A percentile compares a stretch with the other conserved stretches of the same genome.
Evolutionary conservation across 139 green algal species (phyloP).

Genomic region (Picochlorum sp.): DNA sequence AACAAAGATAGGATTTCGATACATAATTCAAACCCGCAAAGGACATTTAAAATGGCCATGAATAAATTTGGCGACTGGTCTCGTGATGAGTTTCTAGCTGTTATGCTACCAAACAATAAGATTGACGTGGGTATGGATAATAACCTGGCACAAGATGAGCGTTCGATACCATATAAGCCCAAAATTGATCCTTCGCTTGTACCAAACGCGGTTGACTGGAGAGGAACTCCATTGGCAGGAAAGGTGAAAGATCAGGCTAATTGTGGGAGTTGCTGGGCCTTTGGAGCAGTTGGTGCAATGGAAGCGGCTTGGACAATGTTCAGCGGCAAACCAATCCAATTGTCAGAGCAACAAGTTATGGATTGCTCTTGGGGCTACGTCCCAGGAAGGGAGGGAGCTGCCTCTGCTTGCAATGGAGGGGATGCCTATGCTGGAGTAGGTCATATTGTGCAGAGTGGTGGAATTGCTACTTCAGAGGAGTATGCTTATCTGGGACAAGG

Average conservation of each 20-base stretch:
- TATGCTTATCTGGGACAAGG: slow-evolving; percentile 34
- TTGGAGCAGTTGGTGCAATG: slow-evolving; percentile 40
- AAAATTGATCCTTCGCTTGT: slow-evolving; percentile 5
- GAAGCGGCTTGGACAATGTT: slow-evolving; percentile 47
- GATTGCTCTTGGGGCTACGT: slow-evolving; percentile 47
- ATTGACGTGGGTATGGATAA: background rate
- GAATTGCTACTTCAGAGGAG: slow-evolving; percentile 11
- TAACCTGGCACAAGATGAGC: background rate
- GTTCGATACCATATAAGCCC: slow-evolving; percentile 19
- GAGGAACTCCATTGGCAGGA: slow-evolving; percentile 36
- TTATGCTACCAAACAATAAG: slow-evolving; percentile 26
- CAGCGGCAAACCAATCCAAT: slow-evolving; percentile 36
- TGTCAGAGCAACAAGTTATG: slow-evolving; percentile 67
- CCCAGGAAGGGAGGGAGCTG: slow-evolving; percentile 11
- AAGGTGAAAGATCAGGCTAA: slow-evolving; percentile 62
- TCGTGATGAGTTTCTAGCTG: slow-evolving; percentile 29
- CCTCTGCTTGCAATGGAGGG: slow-evolving; percentile 30
- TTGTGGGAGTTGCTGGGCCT: slow-evolving; percentile 49
- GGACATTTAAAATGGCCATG: slow-evolving; percentile 13
- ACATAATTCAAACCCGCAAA: slow-evolving; percentile 12
- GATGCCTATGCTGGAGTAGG: slow-evolving; percentile 14
- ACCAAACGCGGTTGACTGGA: slow-evolving; percentile 47
- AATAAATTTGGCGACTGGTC: slow-evolving; percentile 43
- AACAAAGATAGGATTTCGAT: slow-evolving; percentile 16
- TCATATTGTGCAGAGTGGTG: slow-evolving; percentile 14